These are phyloP conservation scores for Elaphomyces granulatus DNA, from an alignment of 495 filamentous ascomycete genomes.

Conservation along the genomic window DNA sequence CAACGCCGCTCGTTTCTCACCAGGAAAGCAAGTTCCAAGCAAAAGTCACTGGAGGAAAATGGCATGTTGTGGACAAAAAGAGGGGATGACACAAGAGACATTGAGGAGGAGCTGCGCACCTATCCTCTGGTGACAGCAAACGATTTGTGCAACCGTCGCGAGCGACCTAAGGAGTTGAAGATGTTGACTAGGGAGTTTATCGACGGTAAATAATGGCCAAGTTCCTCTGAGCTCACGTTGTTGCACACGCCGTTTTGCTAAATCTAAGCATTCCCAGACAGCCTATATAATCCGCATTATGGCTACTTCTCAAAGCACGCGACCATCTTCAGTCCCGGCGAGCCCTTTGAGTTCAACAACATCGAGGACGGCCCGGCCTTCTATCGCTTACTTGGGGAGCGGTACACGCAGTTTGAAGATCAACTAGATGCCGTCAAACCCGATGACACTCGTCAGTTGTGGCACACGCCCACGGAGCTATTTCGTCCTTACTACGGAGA, in stretches of 20 bases:
- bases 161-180: constrained; percentile 78
- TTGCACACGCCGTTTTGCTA: too few species aligned
- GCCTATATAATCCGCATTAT: constrained; percentile 91
- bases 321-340: constrained; percentile 84
- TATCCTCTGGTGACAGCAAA: constrained; percentile 79
- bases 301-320: constrained; percentile 97
- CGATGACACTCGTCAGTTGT: constrained; percentile 77
- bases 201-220: constrained; percentile 64
- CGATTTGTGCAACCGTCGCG: constrained; percentile 50
- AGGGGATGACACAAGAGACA: constrained; percentile 56
- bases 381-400: constrained; percentile 52
- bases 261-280: too few species aligned
- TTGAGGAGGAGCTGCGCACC: constrained; percentile 57
- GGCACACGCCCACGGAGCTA: constrained; percentile 96
- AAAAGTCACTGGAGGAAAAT: constrained; percentile 18
- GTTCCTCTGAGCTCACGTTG: too few species aligned
- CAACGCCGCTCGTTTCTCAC: constrained; percentile 32
- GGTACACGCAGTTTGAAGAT: constrained; percentile 87
- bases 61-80: constrained; percentile 62
- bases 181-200: constrained; percentile 97
- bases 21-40: constrained; percentile 17
- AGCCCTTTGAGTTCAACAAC: constrained; percentile 80
- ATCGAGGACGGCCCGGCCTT: constrained; percentile 77
- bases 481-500: constrained; percentile 96
- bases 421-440: constrained; percentile 51